Base-by-base conservation (phyloP, 176 grass and related monocot species). In the Musa schizocarpa region DNA sequence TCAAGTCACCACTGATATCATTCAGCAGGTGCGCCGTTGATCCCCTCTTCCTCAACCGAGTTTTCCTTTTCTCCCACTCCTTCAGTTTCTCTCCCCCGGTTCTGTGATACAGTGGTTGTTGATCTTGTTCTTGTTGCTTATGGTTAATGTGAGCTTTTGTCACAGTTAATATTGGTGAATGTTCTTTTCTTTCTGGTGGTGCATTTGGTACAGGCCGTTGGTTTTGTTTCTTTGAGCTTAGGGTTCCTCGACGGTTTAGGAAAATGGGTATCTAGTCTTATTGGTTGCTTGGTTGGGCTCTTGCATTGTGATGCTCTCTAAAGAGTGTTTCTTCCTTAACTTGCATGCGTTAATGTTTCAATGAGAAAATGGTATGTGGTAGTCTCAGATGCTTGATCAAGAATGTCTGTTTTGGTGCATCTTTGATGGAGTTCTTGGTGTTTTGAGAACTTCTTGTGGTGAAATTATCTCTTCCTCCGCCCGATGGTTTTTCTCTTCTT, bases 1-100 rank as follows among this genome's bases (percentile, higher is more conserved):
- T 74, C 72, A 74, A 56, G 72, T 74, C 72, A 74, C 72, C 52
- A 74, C 72, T 57, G 72, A 74, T 74, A 74, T 74, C 54, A 74
- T 74, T 53, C 72, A 74, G 25, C 72, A 74, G 72, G 72, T 74
- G 9, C 21, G 4, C 29, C 29, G 29, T 34, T 34, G 29, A 34
- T 34, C 29, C 29, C 29, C 29, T 34, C 29, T 3, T 34, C 29
- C 29, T 34, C 3, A 34, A 34, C 29, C 29, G 4, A 34, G 29
- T 34, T 34, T 34, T 34, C 27, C 21, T 11, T 55, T 24, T 56
- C 0, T 14, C 29, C 23, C 53, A 34, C 52, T 13, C 26, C 12
- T 16, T 14, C 3, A 14, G 1, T 24, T 19, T 51, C 53, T 34
- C 22, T 22, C 0, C 22, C 22, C 22, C 22, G 22, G 22, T 22